Base-by-base conservation (phyloP, 768 basidiomycete species). In the Leccinum obscurum region DNA sequence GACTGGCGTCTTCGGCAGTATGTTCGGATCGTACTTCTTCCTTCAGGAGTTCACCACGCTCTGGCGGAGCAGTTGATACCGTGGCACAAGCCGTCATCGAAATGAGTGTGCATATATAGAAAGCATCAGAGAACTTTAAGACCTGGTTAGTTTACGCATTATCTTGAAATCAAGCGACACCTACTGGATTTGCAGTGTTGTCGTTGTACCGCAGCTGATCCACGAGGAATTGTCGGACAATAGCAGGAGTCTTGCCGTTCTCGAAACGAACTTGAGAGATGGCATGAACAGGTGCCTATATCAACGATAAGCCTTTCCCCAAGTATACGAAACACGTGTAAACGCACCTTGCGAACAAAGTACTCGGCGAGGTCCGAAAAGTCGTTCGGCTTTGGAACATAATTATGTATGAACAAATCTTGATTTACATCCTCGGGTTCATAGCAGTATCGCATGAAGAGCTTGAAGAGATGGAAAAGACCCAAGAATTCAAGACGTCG, bases 201-300 rank as follows among this genome's bases (percentile, higher is more conserved):
- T 98, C 96, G 70, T 98, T 98, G 72, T 93, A 93, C 11, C 89
- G 85, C n/a, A 98, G 79, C 63, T 95, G 89, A 70, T 97, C 95
- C 62, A 96, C 88, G 32, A 98, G 79, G 68, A 97, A 92, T 61
- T 87, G 88, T 51, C 93, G 85, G 14, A 96, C 90, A 56, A 95
- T 86, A 0, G 88, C 83, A 13, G 92, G 92, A 0, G 93, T 88
- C 72, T 92, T 94, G 35, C 93, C 90, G 57, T 89, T 87, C 69
- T 90, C 89, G 64, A 95, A 93, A 3, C 95, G 88, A 55, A 95
- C 86, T 66, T 88, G 84, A 14, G 95, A 89, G 34, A 96, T 88
- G 14, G 94, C 88, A 65, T 87, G 85, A 57, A 98, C 76, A 56
- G 96, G 79, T 56, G 83, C 83, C 93, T 95, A 67, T 10, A 37